A percentile compares a stretch with the other conserved stretches of the same genome.
phyloP scores from a whole-genome alignment of 352 stramenopile genomes.

The Phytophthora pseudosyringae region DNA sequence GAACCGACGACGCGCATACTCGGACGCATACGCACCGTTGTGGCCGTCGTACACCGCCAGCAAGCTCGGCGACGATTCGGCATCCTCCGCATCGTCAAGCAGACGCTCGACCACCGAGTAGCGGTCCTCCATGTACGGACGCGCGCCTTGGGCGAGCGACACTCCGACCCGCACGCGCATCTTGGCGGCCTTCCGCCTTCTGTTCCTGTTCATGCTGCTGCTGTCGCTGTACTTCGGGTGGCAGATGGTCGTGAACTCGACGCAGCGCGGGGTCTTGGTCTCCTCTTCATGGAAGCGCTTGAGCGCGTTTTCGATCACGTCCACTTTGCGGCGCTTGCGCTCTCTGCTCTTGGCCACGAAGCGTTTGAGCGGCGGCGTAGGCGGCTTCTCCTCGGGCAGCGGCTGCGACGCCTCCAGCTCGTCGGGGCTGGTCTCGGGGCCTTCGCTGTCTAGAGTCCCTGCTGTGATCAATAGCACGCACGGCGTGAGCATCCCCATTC shows the following conservation, averaged over 20 bases:
- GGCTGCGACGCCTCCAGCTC: conserved; percentile 26
- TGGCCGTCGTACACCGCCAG: conserved; percentile 80
- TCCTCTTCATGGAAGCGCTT: conserved; percentile 57
- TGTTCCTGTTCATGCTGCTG: conserved; percentile 22
- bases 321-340: conserved; percentile 61
- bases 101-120: conserved; percentile 70
- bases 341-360: conserved; percentile 55
- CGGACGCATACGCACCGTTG: conserved; percentile 74
- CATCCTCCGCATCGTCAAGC: conserved; percentile 53
- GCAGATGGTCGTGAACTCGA: conserved; percentile 61
- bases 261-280: conserved; percentile 38
- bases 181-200: conserved; percentile 24
- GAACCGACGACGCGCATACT: conserved; percentile 67
- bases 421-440: conserved; percentile 39
- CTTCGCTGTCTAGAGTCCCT: conserved; percentile 35
- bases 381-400: conserved; percentile 13
- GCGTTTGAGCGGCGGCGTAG: conserved; percentile 46
- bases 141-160: conserved; percentile 62
- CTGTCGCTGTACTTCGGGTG: conserved; percentile 26
- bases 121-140: conserved; percentile 84
- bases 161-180: conserved; percentile 63
- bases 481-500: conserved; percentile 1
- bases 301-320: conserved; percentile 68
- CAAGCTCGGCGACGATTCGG: conserved; percentile 54
- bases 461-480: conserved; percentile 26